A percentile compares a stretch with the other conserved stretches of the same genome.
phyloP scores from a whole-genome alignment of 441 rosid species.

The Monsonia emarginata region DNA sequence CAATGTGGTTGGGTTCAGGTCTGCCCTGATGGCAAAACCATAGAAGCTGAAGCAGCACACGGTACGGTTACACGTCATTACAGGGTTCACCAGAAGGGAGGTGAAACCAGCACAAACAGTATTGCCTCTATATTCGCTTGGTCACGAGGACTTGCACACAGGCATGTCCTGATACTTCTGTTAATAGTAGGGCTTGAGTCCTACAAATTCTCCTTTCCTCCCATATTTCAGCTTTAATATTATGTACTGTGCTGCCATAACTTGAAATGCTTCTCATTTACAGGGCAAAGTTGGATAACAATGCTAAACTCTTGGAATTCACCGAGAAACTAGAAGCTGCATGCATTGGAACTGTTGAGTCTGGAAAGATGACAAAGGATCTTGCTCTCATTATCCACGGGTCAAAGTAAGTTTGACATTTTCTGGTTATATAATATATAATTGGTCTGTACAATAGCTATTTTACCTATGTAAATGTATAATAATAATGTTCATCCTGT shows the following conservation, averaged over 20 bases:
- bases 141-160: constrained; percentile 85
- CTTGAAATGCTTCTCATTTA: not conserved
- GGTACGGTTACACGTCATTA: constrained; percentile 91
- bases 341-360: constrained; percentile 14
- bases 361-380: constrained; percentile 15
- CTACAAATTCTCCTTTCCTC: too few relatives aligned
- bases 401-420: not conserved
- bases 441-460: not conserved
- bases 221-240: not conserved
- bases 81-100: constrained; percentile 80
- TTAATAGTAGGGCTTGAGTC: too few relatives aligned
- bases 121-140: constrained; percentile 94
- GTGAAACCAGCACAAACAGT: constrained; percentile 94
- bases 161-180: constrained; percentile 27
- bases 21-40: constrained; percentile 83
- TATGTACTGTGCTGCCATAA: not conserved
- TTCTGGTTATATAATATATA: not conserved
- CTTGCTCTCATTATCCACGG: constrained; percentile 14
- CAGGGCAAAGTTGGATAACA: constrained; percentile 21
- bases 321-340: constrained; percentile 19
- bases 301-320: constrained; percentile 19
- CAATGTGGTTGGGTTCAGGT: constrained; percentile 36
- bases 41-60: constrained; percentile 93
- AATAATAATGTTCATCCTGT: not conserved
- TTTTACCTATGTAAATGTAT: not conserved